Conservation (phyloP, 2,329 filamentous ascomycete genomes). For the Aspergillus fumigatus region DNA sequence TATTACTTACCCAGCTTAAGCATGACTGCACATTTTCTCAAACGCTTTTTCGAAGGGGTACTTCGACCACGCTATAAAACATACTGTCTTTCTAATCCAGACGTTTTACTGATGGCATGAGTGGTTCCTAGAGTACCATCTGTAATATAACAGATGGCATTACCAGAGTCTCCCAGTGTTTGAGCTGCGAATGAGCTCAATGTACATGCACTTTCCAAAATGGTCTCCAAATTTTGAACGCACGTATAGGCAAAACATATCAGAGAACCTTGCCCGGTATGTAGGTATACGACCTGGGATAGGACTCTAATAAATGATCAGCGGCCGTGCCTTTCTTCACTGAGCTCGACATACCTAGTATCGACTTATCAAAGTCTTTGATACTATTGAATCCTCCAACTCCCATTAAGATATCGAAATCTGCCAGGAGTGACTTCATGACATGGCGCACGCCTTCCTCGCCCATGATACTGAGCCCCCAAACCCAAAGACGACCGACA, state of each 20-base stretch:
- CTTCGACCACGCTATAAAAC: neutral
- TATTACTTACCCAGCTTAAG: neutral
- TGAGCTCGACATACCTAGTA: slow-evolving; percentile 24
- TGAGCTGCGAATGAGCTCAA: neutral
- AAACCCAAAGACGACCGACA: slow-evolving; percentile 58
- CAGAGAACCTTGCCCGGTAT: slow-evolving; percentile 30
- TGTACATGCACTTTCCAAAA: slow-evolving; percentile 4
- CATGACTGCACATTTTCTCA: neutral
- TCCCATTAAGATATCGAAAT: slow-evolving; percentile 60
- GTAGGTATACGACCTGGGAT: slow-evolving; percentile 40
- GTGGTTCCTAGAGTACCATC: neutral
- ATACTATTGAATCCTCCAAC: slow-evolving; percentile 53
- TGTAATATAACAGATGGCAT: neutral
- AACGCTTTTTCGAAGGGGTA: neutral
- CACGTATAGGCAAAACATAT: neutral
- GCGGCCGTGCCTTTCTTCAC: neutral
- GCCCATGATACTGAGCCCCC: slow-evolving; percentile 56
- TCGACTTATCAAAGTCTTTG: slow-evolving; percentile 46
- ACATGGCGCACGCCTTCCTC: slow-evolving; percentile 59
- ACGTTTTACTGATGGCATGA: neutral
- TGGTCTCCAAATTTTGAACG: neutral
- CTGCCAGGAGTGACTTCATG: slow-evolving; percentile 57
- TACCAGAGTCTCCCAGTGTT: neutral
- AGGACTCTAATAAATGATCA: slow-evolving; percentile 31
- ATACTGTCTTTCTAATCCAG: neutral